These are phyloP conservation scores for Phytophthora palmivora DNA, from an alignment of 352 stramenopile genomes.

Conservation along the genomic window DNA sequence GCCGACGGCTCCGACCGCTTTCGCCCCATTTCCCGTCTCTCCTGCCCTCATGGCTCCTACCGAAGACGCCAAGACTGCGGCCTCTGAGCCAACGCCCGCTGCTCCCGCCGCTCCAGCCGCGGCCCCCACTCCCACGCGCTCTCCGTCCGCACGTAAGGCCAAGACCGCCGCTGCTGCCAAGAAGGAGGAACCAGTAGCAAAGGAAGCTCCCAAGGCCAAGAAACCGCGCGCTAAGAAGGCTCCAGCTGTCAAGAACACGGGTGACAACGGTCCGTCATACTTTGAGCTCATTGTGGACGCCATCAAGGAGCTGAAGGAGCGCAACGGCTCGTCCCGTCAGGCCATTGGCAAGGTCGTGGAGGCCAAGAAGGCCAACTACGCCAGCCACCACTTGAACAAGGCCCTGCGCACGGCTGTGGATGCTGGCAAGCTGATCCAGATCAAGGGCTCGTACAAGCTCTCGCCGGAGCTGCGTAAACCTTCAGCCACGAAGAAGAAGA, in stretches of 20 bases:
- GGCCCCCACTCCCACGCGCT: constrained; percentile 43
- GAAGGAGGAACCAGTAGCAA: constrained; percentile 32
- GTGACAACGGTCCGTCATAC: constrained; percentile 72
- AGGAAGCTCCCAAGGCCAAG: constrained; percentile 69
- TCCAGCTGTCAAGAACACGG: constrained; percentile 40
- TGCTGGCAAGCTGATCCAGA: constrained; percentile 86
- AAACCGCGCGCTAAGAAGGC: constrained; percentile 57
- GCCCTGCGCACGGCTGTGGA: constrained; percentile 91
- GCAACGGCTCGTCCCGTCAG: constrained; percentile 91
- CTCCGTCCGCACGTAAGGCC: constrained; percentile 64
- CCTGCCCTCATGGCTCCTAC: constrained; percentile 37
- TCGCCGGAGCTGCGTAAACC: constrained; percentile 74
- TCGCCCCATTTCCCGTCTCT: constrained; percentile 2
- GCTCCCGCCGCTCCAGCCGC: constrained; percentile 23
- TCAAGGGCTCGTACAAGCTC: constrained; percentile 89
- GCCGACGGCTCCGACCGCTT: constrained; percentile 36
- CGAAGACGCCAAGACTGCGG: constrained; percentile 65
- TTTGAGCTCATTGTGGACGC: constrained; percentile 92
- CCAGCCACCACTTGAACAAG: constrained; percentile 88
- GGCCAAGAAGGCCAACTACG: constrained; percentile 86
- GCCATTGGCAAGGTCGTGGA: constrained; percentile 93
- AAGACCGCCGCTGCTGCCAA: constrained; percentile 62
- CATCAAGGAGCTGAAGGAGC: constrained; percentile 93
- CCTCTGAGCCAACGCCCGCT: constrained; percentile 42
- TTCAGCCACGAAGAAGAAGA: constrained; percentile 63